Conservation (phyloP, 2,329 filamentous ascomycete species). For the Colletotrichum tabaci region DNA sequence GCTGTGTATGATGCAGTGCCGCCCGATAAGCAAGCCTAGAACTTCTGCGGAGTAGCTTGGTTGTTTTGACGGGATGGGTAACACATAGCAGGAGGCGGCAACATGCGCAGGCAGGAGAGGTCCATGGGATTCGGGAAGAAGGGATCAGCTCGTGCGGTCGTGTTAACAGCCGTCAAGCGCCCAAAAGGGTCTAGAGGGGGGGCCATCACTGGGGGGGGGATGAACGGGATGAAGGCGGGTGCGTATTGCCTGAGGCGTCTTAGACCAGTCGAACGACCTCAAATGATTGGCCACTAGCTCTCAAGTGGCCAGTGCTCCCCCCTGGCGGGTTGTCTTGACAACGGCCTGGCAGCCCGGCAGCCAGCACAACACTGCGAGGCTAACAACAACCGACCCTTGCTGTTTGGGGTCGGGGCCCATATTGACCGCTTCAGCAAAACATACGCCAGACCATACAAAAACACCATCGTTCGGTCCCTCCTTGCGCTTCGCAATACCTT, state of each 20-base stretch:
- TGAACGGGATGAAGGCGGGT: slow-evolving; percentile 17
- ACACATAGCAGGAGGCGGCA: neutral
- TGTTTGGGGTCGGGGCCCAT: slow-evolving; percentile 42
- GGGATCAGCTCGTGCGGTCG: slow-evolving; percentile 23
- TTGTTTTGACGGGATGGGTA: slow-evolving; percentile 28
- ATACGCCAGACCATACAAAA: slow-evolving; percentile 43
- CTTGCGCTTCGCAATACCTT: slow-evolving; percentile 37
- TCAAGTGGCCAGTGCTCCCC: slow-evolving; percentile 33
- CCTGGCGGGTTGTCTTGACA: slow-evolving; percentile 41
- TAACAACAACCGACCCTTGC: slow-evolving; percentile 40
- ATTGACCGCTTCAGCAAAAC: slow-evolving; percentile 42
- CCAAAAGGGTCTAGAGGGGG: slow-evolving; percentile 24
- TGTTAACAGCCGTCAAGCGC: slow-evolving; percentile 32
- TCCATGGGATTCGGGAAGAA: neutral
- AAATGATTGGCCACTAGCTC: slow-evolving; percentile 29
- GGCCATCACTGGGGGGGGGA: neutral
- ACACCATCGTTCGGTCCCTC: slow-evolving; percentile 39
- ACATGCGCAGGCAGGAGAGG: neutral
- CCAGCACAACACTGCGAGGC: slow-evolving; percentile 29
- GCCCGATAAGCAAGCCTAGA: slow-evolving; percentile 16
- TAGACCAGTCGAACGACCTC: slow-evolving; percentile 1
- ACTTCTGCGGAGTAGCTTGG: slow-evolving; percentile 19
- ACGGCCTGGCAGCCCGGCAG: slow-evolving; percentile 42
- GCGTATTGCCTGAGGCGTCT: slow-evolving; percentile 37
- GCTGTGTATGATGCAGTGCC: slow-evolving; percentile 19